Evolutionary conservation across 805 yeast species (phyloP).

Genomic region (Yamadazyma laniorum): DNA sequence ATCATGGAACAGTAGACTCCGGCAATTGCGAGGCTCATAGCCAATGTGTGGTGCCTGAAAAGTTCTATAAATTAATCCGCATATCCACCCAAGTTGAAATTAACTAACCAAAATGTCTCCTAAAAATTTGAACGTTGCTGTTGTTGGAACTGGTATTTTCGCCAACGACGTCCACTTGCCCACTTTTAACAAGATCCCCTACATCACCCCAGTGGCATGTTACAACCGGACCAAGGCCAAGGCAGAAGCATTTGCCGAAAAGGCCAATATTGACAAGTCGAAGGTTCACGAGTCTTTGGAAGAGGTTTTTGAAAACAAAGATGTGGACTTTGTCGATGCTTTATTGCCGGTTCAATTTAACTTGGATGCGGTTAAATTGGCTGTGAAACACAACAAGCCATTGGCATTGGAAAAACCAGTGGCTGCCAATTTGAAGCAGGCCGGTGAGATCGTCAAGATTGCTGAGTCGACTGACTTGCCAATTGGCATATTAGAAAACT

Average conservation of each 20-base stretch:
- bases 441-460: conserved; percentile 71
- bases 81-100: too few relatives aligned
- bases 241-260: conserved; percentile 74
- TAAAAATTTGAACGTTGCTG: conserved; percentile 52
- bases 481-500: conserved; percentile 80
- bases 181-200: conserved; percentile 50
- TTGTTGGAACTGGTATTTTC: conserved; percentile 84
- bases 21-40: too few relatives aligned
- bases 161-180: conserved; percentile 86
- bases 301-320: conserved; percentile 60
- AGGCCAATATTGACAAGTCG: conserved; percentile 49
- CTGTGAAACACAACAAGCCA: conserved; percentile 74
- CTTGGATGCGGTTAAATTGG: conserved; percentile 62
- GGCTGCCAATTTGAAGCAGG: conserved; percentile 81
- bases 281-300: conserved; percentile 64
- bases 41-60: too few relatives aligned
- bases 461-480: conserved; percentile 63
- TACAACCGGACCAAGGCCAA: conserved; percentile 82
- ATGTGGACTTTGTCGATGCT: conserved; percentile 77
- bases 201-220: conserved; percentile 62
- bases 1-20: too few relatives aligned
- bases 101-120: conserved; percentile 7
- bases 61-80: too few relatives aligned
- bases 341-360: conserved; percentile 87
- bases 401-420: conserved; percentile 87